A percentile compares a stretch with the other conserved stretches of the same genome.
Evolutionary conservation across 208 protist species (phyloP).

Genomic region (Trypanosoma vivax): DNA sequence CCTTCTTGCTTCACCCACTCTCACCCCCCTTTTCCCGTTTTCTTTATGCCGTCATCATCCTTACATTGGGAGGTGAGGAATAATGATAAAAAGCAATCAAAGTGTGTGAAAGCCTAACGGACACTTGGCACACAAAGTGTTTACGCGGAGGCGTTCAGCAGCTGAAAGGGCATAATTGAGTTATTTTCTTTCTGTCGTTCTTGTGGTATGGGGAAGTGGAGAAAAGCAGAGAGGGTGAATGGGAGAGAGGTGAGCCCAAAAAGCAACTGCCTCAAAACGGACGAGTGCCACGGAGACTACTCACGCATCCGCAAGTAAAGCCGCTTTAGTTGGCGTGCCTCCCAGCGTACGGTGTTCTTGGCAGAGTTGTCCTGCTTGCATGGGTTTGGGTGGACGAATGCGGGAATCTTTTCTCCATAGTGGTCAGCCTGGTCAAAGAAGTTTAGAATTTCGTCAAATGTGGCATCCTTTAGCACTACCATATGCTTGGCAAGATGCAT

Average conservation of each 20-base stretch:
- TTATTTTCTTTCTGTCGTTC: no score
- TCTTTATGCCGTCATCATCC: no score
- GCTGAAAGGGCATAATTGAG: no score
- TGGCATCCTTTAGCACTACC: slow-evolving; percentile 92
- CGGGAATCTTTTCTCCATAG: slow-evolving; percentile 88
- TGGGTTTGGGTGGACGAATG: slow-evolving; percentile 80
- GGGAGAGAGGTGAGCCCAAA: not conserved
- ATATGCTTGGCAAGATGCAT: slow-evolving; percentile 98
- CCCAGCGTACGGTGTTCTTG: slow-evolving; percentile 88
- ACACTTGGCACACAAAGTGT: no score
- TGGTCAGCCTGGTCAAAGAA: slow-evolving; percentile 93
- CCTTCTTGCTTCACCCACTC: no score
- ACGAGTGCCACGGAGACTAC: slow-evolving; percentile 1
- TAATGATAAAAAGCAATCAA: no score
- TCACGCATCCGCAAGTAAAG: slow-evolving; percentile 83
- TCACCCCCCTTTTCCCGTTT: no score
- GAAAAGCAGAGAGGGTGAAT: not conserved
- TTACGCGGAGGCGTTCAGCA: no score
- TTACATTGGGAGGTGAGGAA: no score
- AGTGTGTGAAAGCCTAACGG: no score
- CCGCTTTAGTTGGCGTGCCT: slow-evolving; percentile 91
- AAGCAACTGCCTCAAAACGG: not conserved
- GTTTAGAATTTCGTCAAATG: slow-evolving; percentile 88
- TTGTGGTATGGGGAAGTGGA: not conserved
- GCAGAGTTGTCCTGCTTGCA: slow-evolving; percentile 79